Evolutionary conservation across 495 filamentous ascomycete species (phyloP).

Genomic region (Penicillium waksmanii): DNA sequence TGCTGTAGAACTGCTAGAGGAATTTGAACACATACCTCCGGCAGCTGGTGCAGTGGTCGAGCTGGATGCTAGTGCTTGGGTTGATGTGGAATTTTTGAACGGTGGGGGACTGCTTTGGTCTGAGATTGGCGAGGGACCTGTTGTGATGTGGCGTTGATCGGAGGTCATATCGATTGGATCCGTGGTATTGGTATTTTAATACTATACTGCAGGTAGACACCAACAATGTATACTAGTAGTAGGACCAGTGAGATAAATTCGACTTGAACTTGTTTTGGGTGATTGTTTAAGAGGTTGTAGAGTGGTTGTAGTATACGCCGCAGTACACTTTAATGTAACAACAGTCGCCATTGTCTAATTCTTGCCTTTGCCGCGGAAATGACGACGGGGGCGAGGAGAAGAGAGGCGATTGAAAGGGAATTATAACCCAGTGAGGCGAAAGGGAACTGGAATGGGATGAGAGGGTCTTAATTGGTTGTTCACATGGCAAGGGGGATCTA

Average conservation of each 20-base stretch:
- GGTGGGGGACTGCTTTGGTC: slow-evolving; percentile 23
- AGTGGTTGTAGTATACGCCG: neutral
- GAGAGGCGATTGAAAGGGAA: neutral
- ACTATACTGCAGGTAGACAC: too few relatives aligned
- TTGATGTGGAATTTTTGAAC: slow-evolving; percentile 19
- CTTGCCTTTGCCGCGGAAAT: neutral
- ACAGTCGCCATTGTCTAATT: neutral
- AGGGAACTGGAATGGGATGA: neutral
- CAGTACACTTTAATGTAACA: neutral
- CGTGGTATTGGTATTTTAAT: too few relatives aligned
- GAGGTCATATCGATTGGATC: slow-evolving; percentile 24
- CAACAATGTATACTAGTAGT: too few relatives aligned
- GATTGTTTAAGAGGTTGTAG: neutral
- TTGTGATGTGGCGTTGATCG: slow-evolving; percentile 33
- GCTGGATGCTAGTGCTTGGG: slow-evolving; percentile 14
- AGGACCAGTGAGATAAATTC: too few relatives aligned
- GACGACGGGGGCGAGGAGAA: slow-evolving; percentile 13
- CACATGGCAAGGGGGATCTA: too few relatives aligned
- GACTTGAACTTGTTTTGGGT: too few relatives aligned
- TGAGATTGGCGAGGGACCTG: slow-evolving; percentile 34
- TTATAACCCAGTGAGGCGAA: slow-evolving; percentile 5
- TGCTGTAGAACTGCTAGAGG: too few relatives aligned
- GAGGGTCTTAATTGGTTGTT: neutral
- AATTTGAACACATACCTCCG: too few relatives aligned
- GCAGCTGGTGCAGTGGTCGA: neutral